Evolutionary conservation across 768 basidiomycete genomes (phyloP).

Genomic region (Clavulina sp.): DNA sequence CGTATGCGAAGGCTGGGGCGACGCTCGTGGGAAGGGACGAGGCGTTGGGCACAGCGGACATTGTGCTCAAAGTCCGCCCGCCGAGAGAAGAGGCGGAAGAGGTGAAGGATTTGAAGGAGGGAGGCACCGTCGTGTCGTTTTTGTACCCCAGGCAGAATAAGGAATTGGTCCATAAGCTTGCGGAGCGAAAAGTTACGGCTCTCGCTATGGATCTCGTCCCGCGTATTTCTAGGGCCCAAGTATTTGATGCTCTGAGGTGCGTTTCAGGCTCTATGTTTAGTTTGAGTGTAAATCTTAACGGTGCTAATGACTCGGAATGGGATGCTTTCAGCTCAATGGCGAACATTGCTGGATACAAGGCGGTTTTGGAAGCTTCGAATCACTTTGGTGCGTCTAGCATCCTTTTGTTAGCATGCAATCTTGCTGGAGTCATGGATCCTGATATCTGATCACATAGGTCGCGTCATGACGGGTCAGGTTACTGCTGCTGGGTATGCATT

Average conservation of each 20-base stretch:
- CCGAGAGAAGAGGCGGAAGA: conserved; percentile 37
- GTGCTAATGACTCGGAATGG: neutral
- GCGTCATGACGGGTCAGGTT: conserved; percentile 80
- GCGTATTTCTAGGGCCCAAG: conserved; percentile 77
- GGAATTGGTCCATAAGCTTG: conserved; percentile 39
- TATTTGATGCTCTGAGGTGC: conserved; percentile 75
- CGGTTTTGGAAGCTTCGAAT: conserved; percentile 78
- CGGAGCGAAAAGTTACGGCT: conserved; percentile 48
- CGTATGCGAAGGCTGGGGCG: conserved; percentile 64
- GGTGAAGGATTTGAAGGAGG: conserved; percentile 42
- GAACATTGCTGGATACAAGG: conserved; percentile 90
- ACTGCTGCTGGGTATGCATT: conserved; percentile 77
- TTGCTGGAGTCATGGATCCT: neutral
- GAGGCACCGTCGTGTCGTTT: conserved; percentile 69
- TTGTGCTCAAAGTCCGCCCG: conserved; percentile 73
- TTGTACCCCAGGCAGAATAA: conserved; percentile 74
- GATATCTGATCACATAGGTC: neutral
- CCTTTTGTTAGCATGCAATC: neutral
- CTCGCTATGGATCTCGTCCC: conserved; percentile 92
- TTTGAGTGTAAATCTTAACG: neutral
- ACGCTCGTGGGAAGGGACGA: conserved; percentile 56
- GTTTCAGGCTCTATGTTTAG: neutral
- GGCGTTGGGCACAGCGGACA: conserved; percentile 50
- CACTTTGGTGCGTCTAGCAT: conserved; percentile 40
- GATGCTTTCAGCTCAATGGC: conserved; percentile 54